These are phyloP conservation scores for Verbena officinalis DNA, from an alignment of 257 asterid species.

Conservation along the genomic window DNA sequence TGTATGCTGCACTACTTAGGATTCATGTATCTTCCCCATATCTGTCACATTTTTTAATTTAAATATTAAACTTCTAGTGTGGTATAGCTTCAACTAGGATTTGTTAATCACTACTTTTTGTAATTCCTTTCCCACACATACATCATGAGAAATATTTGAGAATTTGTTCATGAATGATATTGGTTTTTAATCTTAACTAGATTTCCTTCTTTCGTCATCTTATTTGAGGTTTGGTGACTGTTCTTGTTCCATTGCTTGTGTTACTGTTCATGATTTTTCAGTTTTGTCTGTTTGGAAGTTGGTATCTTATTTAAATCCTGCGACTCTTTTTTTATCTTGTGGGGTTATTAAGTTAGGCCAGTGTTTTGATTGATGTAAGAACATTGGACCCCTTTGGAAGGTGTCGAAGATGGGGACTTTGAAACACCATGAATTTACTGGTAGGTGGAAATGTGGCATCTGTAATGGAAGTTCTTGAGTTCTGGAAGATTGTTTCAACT, in stretches of 20 bases:
- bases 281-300: slow-evolving; percentile 5
- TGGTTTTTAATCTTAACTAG: neutral
- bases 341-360: neutral
- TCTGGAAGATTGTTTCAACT: neutral
- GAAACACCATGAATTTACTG: too few relatives aligned
- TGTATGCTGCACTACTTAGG: slow-evolving; percentile 19
- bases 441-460: too few relatives aligned
- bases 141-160: slow-evolving; percentile 9
- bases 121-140: neutral
- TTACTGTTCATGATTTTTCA: neutral
- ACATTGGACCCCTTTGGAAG: neutral
- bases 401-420: neutral
- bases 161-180: neutral
- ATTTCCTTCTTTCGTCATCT: neutral
- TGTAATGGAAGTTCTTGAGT: neutral
- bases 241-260: neutral
- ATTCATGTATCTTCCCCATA: slow-evolving; percentile 47
- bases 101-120: neutral
- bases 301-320: neutral
- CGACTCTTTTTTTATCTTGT: neutral
- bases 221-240: slow-evolving; percentile 3
- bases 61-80: slow-evolving; percentile 15
- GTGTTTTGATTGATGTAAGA: neutral
- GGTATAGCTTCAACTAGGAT: slow-evolving; percentile 27
- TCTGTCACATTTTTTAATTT: slow-evolving; percentile 19